phyloP scores from a whole-genome alignment of 495 filamentous ascomycete species.

The Cercophora scortea region DNA sequence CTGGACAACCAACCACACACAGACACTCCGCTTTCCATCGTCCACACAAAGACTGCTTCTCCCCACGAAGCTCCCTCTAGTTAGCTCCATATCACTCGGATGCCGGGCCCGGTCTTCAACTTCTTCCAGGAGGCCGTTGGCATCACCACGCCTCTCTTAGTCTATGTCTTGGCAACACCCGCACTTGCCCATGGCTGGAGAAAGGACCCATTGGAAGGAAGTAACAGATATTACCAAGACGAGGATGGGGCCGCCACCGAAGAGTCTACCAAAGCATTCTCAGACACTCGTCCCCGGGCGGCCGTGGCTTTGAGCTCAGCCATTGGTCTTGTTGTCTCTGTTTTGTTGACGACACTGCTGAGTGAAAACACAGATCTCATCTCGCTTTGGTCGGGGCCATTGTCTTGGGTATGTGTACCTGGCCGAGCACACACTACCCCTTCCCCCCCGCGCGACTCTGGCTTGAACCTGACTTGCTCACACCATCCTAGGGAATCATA shows the following conservation, averaged over 20 bases:
- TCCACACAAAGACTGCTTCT: too few relatives aligned
- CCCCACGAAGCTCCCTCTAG: too few relatives aligned
- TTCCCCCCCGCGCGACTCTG: neutral
- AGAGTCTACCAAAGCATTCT: slow-evolving; percentile 36
- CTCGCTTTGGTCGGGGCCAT: slow-evolving; percentile 16
- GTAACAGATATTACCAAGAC: slow-evolving; percentile 34
- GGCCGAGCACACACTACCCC: neutral
- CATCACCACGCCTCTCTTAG: neutral
- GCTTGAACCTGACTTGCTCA: too few relatives aligned
- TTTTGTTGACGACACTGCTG: too few relatives aligned
- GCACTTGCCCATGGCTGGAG: too few relatives aligned
- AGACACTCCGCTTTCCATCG: too few relatives aligned
- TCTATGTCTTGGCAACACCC: too few relatives aligned
- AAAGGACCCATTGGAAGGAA: too few relatives aligned
- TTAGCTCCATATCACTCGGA: too few relatives aligned
- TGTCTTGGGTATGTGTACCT: slow-evolving; percentile 26
- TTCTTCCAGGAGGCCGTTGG: neutral
- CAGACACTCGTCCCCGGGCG: slow-evolving; percentile 28
- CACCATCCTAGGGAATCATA: slow-evolving; percentile 5
- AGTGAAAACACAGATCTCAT: neutral
- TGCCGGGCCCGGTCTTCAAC: too few relatives aligned
- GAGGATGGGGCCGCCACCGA: slow-evolving; percentile 46
- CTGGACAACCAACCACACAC: too few relatives aligned
- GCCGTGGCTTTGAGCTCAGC: slow-evolving; percentile 27
- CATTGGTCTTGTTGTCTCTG: slow-evolving; percentile 2